These are phyloP conservation scores for Salvia hispanica DNA, from an alignment of 257 asterid genomes.

Conservation along the genomic window DNA sequence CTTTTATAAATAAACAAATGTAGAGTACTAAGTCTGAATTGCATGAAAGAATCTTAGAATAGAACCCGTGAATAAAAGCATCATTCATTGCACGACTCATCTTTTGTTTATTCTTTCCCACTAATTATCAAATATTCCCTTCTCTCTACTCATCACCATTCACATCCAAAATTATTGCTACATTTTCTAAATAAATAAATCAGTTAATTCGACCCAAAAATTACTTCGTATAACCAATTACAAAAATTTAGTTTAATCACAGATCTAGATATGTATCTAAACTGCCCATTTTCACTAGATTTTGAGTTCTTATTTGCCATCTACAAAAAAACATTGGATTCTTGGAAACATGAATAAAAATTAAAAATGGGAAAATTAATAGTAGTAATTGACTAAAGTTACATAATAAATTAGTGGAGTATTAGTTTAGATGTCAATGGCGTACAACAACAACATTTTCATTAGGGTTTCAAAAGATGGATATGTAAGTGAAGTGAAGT, in stretches of 20 bases:
- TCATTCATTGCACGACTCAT: constrained; percentile 27
- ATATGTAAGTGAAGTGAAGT: neutral
- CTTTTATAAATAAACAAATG: neutral
- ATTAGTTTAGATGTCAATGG: constrained; percentile 19
- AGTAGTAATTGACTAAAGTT: constrained; percentile 10
- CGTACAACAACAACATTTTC: neutral
- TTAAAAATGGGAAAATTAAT: neutral
- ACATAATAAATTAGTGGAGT: constrained; percentile 11
- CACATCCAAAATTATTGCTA: constrained; percentile 21
- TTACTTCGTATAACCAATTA: neutral
- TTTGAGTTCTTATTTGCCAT: too few relatives aligned
- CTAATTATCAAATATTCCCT: constrained; percentile 29
- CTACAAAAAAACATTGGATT: too few relatives aligned
- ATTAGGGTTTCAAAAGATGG: constrained; percentile 26
- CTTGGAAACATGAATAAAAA: neutral
- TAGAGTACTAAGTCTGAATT: neutral
- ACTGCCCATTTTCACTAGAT: neutral
- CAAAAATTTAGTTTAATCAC: neutral
- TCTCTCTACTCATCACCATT: constrained; percentile 29
- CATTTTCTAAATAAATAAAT: neutral
- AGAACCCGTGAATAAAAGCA: constrained; percentile 45
- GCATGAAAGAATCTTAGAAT: constrained; percentile 42
- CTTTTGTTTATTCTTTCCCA: constrained; percentile 35
- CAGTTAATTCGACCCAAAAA: neutral
- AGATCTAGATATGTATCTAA: neutral